Evolutionary conservation across 176 grass and related monocot species (phyloP).

Genomic region (Carex pumila): DNA sequence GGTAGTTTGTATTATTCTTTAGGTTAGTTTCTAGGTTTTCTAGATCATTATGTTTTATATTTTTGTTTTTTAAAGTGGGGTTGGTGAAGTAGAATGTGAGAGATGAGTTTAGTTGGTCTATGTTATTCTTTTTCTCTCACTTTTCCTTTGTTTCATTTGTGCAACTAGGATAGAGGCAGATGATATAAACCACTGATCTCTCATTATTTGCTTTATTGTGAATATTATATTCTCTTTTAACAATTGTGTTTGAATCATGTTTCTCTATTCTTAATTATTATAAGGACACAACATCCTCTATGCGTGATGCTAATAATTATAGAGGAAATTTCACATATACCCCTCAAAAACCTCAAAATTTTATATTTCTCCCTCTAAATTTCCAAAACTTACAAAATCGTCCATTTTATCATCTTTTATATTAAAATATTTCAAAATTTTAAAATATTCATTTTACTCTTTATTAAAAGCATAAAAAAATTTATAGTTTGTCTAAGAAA

Average conservation of each 20-base stretch:
- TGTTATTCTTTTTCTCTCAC: conserved; percentile 3
- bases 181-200: neutral
- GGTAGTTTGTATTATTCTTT: neutral
- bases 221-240: neutral
- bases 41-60: neutral
- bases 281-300: neutral
- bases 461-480: no score
- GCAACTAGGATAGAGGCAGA: neutral
- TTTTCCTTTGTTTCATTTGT: conserved; percentile 5
- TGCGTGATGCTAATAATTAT: neutral
- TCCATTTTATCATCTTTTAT: no score
- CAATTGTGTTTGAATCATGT: neutral
- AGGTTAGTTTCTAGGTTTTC: conserved; percentile 3
- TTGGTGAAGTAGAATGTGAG: neutral
- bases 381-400: no score
- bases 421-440: no score
- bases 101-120: neutral
- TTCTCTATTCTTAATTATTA: neutral
- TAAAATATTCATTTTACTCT: no score
- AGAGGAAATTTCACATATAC: no score
- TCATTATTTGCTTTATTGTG: neutral
- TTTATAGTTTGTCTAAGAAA: no score
- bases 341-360: no score
- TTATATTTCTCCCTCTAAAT: no score
- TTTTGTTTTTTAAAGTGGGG: neutral